phyloP scores from a whole-genome alignment of 352 stramenopile genomes.

The Globisporangium mamillatum region DNA sequence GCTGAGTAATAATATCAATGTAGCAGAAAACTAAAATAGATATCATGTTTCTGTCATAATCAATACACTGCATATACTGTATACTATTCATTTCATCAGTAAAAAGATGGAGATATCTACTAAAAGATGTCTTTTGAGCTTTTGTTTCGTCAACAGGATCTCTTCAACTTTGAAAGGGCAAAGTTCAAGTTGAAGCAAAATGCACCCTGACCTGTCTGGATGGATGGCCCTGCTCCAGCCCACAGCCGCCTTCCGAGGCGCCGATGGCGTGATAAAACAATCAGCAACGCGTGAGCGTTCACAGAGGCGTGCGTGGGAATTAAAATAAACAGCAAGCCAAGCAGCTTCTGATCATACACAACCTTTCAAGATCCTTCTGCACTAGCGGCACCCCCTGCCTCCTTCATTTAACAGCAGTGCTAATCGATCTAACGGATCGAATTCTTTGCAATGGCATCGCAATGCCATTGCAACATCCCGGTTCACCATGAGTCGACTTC shows the following conservation, averaged over 20 bases:
- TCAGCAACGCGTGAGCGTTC: background rate
- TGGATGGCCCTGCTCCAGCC: background rate
- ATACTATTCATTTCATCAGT: background rate
- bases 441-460: background rate
- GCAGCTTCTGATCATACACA: background rate
- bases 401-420: background rate
- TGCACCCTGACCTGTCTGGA: too few relatives aligned
- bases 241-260: background rate
- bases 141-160: conserved; percentile 13
- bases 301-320: background rate
- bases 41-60: background rate
- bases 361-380: background rate
- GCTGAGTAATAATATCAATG: too few relatives aligned
- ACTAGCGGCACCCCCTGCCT: background rate
- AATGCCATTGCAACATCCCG: background rate
- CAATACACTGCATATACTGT: background rate
- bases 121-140: background rate
- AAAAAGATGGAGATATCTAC: background rate
- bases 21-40: too few relatives aligned
- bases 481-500: background rate
- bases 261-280: background rate
- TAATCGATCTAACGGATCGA: background rate
- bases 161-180: conserved; percentile 5
- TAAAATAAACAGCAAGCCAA: background rate
- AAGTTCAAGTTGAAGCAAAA: conserved; percentile 5